Percentiles rank a stretch among this genome's conserved stretches.
Conservation (phyloP, 306 rosid species). For the Nissolia schottii region DNA sequence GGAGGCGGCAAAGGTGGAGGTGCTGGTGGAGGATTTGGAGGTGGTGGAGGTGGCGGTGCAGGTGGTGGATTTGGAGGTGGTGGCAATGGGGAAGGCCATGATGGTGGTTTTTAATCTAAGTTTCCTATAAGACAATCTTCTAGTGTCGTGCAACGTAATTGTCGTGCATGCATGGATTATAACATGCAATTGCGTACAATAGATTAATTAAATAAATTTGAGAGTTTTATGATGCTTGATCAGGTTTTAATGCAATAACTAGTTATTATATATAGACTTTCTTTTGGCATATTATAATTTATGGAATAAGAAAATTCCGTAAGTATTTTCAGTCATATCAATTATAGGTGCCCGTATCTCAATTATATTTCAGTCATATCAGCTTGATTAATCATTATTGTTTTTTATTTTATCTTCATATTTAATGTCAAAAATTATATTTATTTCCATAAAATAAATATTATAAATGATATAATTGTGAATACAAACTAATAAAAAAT, state of each 20-base stretch:
- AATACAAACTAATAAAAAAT: too few species aligned
- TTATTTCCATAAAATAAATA: too few species aligned
- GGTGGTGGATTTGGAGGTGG: background rate
- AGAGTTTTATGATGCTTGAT: background rate
- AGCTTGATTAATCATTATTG: too few species aligned
- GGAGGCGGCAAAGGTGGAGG: background rate
- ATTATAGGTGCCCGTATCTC: too few species aligned
- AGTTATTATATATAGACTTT: background rate
- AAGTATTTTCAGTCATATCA: too few species aligned
- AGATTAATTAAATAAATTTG: constrained; percentile 2
- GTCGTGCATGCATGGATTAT: background rate
- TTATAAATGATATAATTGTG: too few species aligned
- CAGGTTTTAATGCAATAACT: background rate
- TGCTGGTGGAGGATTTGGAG: background rate
- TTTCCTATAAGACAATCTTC: background rate
- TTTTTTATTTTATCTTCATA: too few species aligned
- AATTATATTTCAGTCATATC: too few species aligned
- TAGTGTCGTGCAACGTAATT: background rate
- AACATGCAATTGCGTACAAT: background rate
- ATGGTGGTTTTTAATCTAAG: constrained; percentile 20
- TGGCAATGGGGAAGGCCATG: background rate
- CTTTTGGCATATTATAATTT: too few species aligned
- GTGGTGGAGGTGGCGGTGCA: background rate
- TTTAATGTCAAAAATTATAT: too few species aligned
- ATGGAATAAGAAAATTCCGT: too few species aligned